Base-by-base conservation (phyloP, 2,329 filamentous ascomycete genomes). In the Cladophialophora yegresii region DNA sequence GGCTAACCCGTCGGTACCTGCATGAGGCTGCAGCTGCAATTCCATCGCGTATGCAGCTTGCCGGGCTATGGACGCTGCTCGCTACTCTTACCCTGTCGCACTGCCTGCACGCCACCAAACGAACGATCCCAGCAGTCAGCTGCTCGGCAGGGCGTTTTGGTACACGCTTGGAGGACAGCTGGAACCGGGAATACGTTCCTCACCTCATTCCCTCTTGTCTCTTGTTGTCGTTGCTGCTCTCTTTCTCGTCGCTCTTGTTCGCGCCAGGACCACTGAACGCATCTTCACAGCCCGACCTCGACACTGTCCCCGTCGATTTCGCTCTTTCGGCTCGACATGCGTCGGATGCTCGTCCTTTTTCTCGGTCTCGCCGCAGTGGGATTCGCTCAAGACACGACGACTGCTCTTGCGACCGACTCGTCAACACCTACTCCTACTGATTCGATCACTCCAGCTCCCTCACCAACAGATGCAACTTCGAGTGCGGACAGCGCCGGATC, bases 311-410 rank as follows among this genome's bases (percentile, higher is more conserved):
- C 5, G 57, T 59, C 57, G 45, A 63, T 55, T 47, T 57, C 61
- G 12, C 50, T 63, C 60, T 33, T 59, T 51, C 43, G 40, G 26
- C 22, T 33, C n/a, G 33, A 23, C 8, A 66, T 63, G 58, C 59
- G 54, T 54, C 55, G n/a, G 55, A 59, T 47, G 9, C 22, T 64
- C 33, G 50, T 22, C 30, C 30, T 60, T 22, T 33, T 64, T 36
- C 56, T 64, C 12, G 56, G 62, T 47, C 56, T 64, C 51, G 62
- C 62, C 16, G 56, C 62, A 9, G 23, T 64, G 33, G 62, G 28
- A 22, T 50, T 40, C 51, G 62, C 62, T n/a, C 62, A 64, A 30
- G 62, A 64, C 40, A 32, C 61, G 16, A 16, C 54, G 16, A 16
- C 54, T 28, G 23, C 56, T 20, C 45, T 22, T 54, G 36, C 51